Base-by-base conservation (phyloP, 768 basidiomycete species). In the Crucibulum laeve region DNA sequence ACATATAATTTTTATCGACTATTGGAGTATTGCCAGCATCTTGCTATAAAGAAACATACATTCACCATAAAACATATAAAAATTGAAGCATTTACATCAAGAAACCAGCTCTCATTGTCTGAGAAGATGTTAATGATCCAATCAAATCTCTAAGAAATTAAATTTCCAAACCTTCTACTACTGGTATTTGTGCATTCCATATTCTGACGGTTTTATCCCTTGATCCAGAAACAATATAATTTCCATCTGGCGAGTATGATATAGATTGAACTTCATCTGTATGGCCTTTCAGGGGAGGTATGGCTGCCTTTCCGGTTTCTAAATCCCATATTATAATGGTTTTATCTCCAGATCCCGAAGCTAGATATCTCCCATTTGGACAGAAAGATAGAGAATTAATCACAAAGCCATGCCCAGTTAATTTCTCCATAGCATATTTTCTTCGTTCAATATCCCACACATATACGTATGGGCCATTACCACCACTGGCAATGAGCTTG, bases 271-370 rank as follows among this genome's bases (percentile, higher is more conserved):
- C 19, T 5, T 18, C 19, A 37, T 11, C 19, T n/a, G 35, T 37
- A 37, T 37, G 35, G 28, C 28, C 28, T 30, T 30, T n/a, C 8
- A 30, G n/a, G n/a, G 28, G 28, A 8, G n/a, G 8, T 30, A 30
- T n/a, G n/a, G n/a, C 8, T 30, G 28, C 8, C n/a, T 30, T 30
- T n/a, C n/a, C 28, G n/a, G 28, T 30, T n/a, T n/a, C n/a, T 8
- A 30, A n/a, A 8, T 30, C 28, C 28, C 28, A 30, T 30, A 30
- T 30, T 30, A 8, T 30, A 30, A 30, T 30, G 8, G 28, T 30
- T 30, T 30, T 69, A 62, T 79, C 76, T 57, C 74, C 71, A 21
- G 46, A 50, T 0, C 71, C 76, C 3, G 72, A 75, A 5, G 75
- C 61, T 23, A 78, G 6, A 53, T 60, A 67, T 51, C 70, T 75